Evolutionary conservation across 1,284 basidiomycete genomes (phyloP), one percentile per base, ranked within the genome.

Genomic region (Pseudozyma thailandica): DNA sequence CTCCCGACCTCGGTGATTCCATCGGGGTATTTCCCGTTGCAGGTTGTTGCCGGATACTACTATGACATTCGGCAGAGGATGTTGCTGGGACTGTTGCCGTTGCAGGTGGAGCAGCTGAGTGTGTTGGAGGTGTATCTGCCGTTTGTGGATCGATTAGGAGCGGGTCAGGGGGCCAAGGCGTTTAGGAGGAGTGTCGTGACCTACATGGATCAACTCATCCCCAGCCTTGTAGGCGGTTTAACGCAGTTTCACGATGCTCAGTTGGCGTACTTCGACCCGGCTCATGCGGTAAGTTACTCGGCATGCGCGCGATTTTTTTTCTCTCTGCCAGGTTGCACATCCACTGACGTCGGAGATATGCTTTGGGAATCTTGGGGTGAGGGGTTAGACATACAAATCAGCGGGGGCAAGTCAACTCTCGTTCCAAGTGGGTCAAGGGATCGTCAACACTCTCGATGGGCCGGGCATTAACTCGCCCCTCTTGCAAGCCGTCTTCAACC

Each of bases 361-460:
- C n/a, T n/a, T n/a, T n/a, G n/a, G n/a, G n/a, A n/a, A n/a, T n/a
- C n/a, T n/a, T 31, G 7, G 30, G 30, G 8, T 16, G 33, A n/a
- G 33, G 8, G 5, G 13, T 6, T 16, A 56, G 53, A 48, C 54
- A 10, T 62, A 62, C 43, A 62, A 55, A 27, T 8, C 59, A 4
- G 37, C 30, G 5, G 52, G 59, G 16, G 48, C 43, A 15, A 28
- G 13, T 47, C 45, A 47, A 8, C 30, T 52, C 8, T 51, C 48
- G 18, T 56, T 63, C 18, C 39, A 41, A 9, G 53, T 20, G 16
- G 51, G 44, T 21, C 53, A 56, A 23, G 60, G 60, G 25, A 21
- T 63, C 16, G 38, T 38, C 25, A 63, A 63, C 28, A 37, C 39
- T 3, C 41, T 63, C n/a, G 60, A 63, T 23, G 60, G 60, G 7